Evolutionary conservation across 2,329 filamentous ascomycete genomes (phyloP).

Genomic region (Fusarium xylarioides): DNA sequence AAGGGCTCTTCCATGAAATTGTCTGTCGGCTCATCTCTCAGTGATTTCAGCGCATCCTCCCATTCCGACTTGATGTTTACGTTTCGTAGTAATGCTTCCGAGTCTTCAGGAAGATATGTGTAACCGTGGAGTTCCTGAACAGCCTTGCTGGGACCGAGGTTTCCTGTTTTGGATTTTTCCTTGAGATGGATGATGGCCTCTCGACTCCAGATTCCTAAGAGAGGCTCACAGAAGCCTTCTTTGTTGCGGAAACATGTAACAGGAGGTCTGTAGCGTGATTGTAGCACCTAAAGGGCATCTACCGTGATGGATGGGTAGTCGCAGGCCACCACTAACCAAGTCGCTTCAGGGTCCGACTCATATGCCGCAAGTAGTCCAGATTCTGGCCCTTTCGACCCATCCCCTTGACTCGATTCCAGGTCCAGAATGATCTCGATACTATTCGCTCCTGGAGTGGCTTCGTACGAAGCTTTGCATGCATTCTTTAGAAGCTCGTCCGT

Average conservation of each 20-base stretch:
- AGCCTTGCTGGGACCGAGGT: not conserved
- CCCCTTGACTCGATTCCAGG: rapidly evolving
- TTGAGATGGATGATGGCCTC: not conserved
- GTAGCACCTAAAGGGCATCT: rapidly evolving
- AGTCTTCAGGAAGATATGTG: not conserved
- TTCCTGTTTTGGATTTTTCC: not conserved
- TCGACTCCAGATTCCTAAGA: not conserved
- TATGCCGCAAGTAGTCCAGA: not conserved
- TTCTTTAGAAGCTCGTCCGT: not conserved
- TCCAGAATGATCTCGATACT: not conserved
- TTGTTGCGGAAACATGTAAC: not conserved
- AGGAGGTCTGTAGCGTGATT: rapidly evolving
- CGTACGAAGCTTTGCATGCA: rapidly evolving
- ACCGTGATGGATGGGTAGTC: not conserved
- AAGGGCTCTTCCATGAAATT: not conserved
- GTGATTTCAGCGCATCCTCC: rapidly evolving
- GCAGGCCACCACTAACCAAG: not conserved
- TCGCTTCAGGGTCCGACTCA: not conserved
- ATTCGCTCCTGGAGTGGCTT: rapidly evolving
- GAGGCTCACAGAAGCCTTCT: not conserved
- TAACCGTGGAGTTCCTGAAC: not conserved
- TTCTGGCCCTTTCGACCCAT: not conserved
- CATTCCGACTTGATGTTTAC: not conserved
- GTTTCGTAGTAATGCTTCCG: not conserved
- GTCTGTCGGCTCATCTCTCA: not conserved